Evolutionary conservation across 2,329 filamentous ascomycete genomes (phyloP).

Genomic region (Spiromastix sp.): DNA sequence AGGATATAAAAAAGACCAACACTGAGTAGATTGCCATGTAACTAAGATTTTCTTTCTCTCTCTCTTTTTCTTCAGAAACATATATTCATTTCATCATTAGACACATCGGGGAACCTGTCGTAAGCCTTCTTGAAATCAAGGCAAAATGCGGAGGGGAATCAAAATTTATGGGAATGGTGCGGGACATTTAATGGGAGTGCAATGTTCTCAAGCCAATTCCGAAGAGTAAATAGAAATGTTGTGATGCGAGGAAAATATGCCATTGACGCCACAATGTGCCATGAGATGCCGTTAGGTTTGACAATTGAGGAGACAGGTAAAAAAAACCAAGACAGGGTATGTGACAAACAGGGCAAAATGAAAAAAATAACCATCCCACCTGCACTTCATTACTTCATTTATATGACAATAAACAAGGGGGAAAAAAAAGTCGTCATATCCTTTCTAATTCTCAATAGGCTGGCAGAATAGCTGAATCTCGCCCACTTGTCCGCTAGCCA

Average conservation of each 20-base stretch:
- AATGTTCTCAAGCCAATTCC: constrained; percentile 17
- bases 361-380: not conserved
- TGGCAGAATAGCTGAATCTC: constrained; percentile 83
- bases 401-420: too few relatives aligned
- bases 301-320: not conserved
- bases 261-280: constrained; percentile 17
- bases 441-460: constrained; percentile 31
- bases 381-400: too few relatives aligned
- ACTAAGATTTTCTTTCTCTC: too few relatives aligned
- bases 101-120: too few relatives aligned
- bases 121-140: too few relatives aligned
- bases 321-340: constrained; percentile 11
- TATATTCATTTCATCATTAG: too few relatives aligned
- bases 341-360: constrained; percentile 5
- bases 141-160: constrained; percentile 1
- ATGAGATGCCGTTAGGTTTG: too few relatives aligned
- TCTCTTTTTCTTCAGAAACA: too few relatives aligned
- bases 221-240: constrained; percentile 17
- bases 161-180: constrained; percentile 8
- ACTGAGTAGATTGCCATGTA: too few relatives aligned
- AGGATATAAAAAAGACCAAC: too few relatives aligned
- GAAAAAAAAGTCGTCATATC: too few relatives aligned
- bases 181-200: constrained; percentile 10
- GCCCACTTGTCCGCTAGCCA: constrained; percentile 59
- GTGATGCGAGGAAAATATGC: constrained; percentile 11